Evolutionary conservation across 2,329 filamentous ascomycete genomes (phyloP).

Genomic region (Xylariomycetidae sp.): DNA sequence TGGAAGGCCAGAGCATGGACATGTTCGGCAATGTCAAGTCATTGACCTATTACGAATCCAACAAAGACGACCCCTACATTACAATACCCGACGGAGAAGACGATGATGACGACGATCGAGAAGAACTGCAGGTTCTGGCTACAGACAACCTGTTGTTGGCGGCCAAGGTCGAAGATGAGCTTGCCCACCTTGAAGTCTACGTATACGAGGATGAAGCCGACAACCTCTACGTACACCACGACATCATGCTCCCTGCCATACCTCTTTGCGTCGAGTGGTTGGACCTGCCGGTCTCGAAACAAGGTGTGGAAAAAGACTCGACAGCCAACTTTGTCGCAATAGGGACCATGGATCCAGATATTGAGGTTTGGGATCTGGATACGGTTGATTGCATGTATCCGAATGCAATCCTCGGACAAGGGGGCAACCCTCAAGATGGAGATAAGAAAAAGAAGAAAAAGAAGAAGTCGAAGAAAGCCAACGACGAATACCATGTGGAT

Average conservation of each 20-base stretch:
- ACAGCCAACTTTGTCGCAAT: slow-evolving; percentile 90
- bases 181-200: slow-evolving; percentile 94
- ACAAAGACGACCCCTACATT: slow-evolving; percentile 95
- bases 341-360: slow-evolving; percentile 96
- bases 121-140: slow-evolving; percentile 88
- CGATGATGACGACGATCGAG: slow-evolving; percentile 82
- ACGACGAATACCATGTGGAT: slow-evolving; percentile 90
- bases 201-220: slow-evolving; percentile 94
- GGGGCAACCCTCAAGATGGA: slow-evolving; percentile 46
- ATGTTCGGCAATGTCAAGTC: slow-evolving; percentile 97
- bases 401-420: slow-evolving; percentile 87
- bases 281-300: slow-evolving; percentile 80
- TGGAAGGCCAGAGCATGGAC: slow-evolving; percentile 69
- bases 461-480: slow-evolving; percentile 84
- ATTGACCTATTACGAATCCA: slow-evolving; percentile 87
- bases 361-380: slow-evolving; percentile 97
- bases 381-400: slow-evolving; percentile 97
- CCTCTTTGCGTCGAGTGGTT: slow-evolving; percentile 95
- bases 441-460: slow-evolving; percentile 77
- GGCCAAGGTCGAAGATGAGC: slow-evolving; percentile 92
- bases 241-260: slow-evolving; percentile 97
- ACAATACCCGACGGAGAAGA: slow-evolving; percentile 69
- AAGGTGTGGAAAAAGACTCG: slow-evolving; percentile 54
- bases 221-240: slow-evolving; percentile 98
- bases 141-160: slow-evolving; percentile 91